Base-by-base conservation (phyloP, 1,284 basidiomycete species). In the Tilletia setariae region DNA sequence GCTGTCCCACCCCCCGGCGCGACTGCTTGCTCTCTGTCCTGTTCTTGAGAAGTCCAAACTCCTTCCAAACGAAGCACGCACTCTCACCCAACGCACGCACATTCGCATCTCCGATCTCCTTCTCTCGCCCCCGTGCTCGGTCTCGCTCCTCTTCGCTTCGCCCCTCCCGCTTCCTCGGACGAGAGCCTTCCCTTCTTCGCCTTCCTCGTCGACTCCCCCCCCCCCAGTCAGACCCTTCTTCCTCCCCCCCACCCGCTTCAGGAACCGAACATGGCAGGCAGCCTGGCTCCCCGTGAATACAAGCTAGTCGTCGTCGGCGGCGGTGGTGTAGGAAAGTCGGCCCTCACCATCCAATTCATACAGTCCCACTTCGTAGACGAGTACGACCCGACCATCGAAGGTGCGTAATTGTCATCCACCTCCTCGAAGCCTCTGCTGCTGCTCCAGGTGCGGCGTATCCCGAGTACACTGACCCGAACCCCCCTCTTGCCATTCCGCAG, bases 301-400 rank as follows among this genome's bases (percentile, higher is more conserved):
- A 80, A 80, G 67, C 74, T 80, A 73, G 95, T 98, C 73, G 94
- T 97, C 72, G 94, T 98, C 73, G 94, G 94, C 68, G 94, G 94
- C 83, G 95, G 94, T 88, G 94, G 94, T 91, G 78, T 96, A 76
- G 94, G 94, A 75, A 97, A 98, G 86, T 95, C 91, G 61, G 93
- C 93, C 28, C 85, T 97, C 84, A 98, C 95, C 61, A 97, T 98
- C 82, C 94, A 97, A 84, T 98, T 98, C 86, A 97, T 96, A 77
- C 81, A 82, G 65, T 91, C 90, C 75, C 92, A 96, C 84, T 98
- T 98, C 83, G 94, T 98, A 65, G 93, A 97, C 84, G 95, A 98
- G 85, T 98, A 95, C 80, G 94, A 97, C 84, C 94, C 95, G 35
- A 98, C 95, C 35, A 98, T 97, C 76, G 94, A 94, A 84, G 92